Percentiles rank a stretch among this genome's conserved stretches.
These are phyloP conservation scores for Chlorella sp. DNA, from an alignment of 139 green algal genomes.

Conservation along the genomic window DNA sequence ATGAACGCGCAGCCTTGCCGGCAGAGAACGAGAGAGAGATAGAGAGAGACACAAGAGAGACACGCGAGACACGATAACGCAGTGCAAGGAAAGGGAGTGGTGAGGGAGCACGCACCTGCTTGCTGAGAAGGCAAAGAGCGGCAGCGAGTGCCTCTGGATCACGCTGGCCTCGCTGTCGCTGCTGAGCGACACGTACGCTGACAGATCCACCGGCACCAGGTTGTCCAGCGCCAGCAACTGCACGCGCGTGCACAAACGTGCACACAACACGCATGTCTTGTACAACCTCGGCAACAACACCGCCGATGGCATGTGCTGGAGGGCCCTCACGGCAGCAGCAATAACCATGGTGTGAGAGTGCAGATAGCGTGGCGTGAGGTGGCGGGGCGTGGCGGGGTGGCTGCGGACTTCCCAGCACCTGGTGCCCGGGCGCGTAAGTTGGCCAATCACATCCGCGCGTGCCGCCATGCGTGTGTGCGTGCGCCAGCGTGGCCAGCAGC, in stretches of 20 bases:
- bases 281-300: too few species aligned
- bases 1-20: neutral
- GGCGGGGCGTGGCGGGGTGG: too few species aligned
- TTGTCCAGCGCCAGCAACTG: neutral
- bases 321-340: too few species aligned
- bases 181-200: neutral
- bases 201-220: neutral
- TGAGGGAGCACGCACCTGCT: neutral
- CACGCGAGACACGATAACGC: neutral
- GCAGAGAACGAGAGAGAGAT: neutral
- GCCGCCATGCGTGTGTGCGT: too few species aligned
- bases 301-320: too few species aligned
- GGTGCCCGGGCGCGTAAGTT: too few species aligned
- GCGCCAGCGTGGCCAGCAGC: neutral
- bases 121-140: neutral
- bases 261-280: too few species aligned
- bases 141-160: slow-evolving; percentile 6
- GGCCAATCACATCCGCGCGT: too few species aligned
- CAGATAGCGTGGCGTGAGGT: too few species aligned
- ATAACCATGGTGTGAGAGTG: too few species aligned
- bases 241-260: too few species aligned
- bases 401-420: too few species aligned
- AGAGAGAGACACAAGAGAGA: neutral
- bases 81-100: neutral
- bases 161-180: neutral